Base-by-base conservation (phyloP, 2,329 filamentous ascomycete genomes). In the Atkinsonella texensis region DNA sequence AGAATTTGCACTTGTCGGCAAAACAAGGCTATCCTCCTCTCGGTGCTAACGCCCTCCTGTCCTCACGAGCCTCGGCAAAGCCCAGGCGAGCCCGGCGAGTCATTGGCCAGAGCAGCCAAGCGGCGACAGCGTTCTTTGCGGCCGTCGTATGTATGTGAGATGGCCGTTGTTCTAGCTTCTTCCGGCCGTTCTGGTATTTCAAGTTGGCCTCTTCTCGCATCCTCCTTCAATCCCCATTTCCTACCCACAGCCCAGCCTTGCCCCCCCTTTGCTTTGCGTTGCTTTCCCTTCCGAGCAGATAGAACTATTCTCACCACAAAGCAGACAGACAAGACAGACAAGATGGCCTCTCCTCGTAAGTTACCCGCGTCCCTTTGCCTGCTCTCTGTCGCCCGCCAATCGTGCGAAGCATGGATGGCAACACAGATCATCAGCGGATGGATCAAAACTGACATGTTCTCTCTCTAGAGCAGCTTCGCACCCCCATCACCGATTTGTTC, bases 401-500 rank as follows among this genome's bases (percentile, higher is more conserved):
- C 46, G 32, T 48, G 13, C 20, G 13, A 20, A 23, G 5, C 28
- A 43, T 15, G 47, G 17, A 43, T 44, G 43, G 46, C 33, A 48
- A 40, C 46, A 48, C 38, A 23, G 20, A 28, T 7, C 18, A 28
- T n/a, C 35, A 23, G 28, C 7, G 4, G 4, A 28, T 15, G 35
- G 35, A 15, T 15, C 35, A 11, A 43, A 42, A 12, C 49, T 51
- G 43, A 51, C 43, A 9, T 28, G 31, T 51, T 42, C 8, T 28
- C 20, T 39, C 20, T 13, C 18, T 23, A 70, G 68, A 70, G 65
- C 62, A 70, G 76, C 85, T 98, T 70, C 87, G 87, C 65, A 98
- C 93, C 50, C 83, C 87, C 59, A 77, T 90, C 63, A 98, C 93
- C 61, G 91, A 97, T 80, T 86, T 97, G 58, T 86, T 98, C 73